Evolutionary conservation across 306 rosid species (phyloP), one percentile per base, ranked within the genome.

Genomic region (Trifolium repens): DNA sequence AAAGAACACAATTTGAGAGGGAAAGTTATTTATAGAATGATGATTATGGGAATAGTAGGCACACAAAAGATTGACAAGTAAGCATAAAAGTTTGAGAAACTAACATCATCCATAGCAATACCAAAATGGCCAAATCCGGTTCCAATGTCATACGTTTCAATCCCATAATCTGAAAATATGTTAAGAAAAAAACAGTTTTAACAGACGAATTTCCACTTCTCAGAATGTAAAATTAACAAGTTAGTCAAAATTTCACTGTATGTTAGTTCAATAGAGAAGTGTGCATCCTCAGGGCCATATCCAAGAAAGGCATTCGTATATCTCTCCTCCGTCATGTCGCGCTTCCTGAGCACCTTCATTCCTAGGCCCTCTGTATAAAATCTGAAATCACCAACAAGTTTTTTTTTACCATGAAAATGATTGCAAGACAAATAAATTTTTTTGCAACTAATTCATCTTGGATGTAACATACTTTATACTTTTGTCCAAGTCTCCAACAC

Each of bases 91-190:
- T 42, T 78, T 59, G 24, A 57, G 39, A 78, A 75, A 83, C 99
- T 87, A 77, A 96, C 99, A 89, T 96, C 97, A 82, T 92, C 98
- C 77, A 96, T 89, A 42, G 98, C 96, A 78, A 96, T 39, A 61
- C 98, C 96, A 82, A 89, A 90, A 82, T 91, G 91, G 71, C 94
- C 99, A 77, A 90, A 91, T 73, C 87, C 93, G 79, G 85, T 66
- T 59, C 96, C 98, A 60, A 91, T 91, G 78, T 88, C 96, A 84
- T 93, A 91, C 50, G 80, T 79, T 81, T 93, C 96, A 78, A 86
- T 82, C 58, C 97, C 96, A 78, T 89, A 91, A 86, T 93, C 98
- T 93, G 91, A 81, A 83, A 80, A 53, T 66, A 59, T 37, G 75
- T 61, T 39, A 72, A 44, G 52, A 57, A 53, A 88, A 77, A 53